These are phyloP conservation scores for Podosphaera aphanis DNA, from an alignment of 2,329 filamentous ascomycete genomes.

Conservation along the genomic window DNA sequence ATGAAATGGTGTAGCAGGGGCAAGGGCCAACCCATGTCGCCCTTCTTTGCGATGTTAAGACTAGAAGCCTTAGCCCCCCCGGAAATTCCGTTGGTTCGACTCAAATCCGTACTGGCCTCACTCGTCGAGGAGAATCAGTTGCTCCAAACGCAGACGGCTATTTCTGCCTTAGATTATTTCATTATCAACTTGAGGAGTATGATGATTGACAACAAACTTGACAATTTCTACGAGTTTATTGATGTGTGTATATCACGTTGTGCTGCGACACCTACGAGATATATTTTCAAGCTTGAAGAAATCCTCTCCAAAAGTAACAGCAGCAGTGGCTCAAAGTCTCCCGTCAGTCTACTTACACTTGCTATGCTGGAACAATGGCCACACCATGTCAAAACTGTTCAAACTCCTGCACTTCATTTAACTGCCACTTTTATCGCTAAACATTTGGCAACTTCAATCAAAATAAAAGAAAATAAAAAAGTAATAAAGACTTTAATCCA, in stretches of 20 bases:
- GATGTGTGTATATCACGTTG: slow-evolving; percentile 66
- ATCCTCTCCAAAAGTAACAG: slow-evolving; percentile 19
- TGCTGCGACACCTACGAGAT: slow-evolving; percentile 56
- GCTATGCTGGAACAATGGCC: slow-evolving; percentile 57
- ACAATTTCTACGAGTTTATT: slow-evolving; percentile 41
- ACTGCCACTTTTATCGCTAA: slow-evolving; percentile 34
- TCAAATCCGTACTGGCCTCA: slow-evolving; percentile 31
- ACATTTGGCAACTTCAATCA: slow-evolving; percentile 30
- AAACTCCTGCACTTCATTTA: slow-evolving; percentile 20
- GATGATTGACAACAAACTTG: slow-evolving; percentile 16
- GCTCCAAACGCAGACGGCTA: slow-evolving; percentile 24
- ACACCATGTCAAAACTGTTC: slow-evolving; percentile 33
- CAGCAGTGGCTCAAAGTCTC: slow-evolving; percentile 13
- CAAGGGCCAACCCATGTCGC: slow-evolving; percentile 38
- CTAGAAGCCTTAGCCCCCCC: slow-evolving; percentile 27
- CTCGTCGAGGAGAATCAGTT: slow-evolving; percentile 43
- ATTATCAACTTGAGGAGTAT: slow-evolving; percentile 17
- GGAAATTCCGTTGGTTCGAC: slow-evolving; percentile 25
- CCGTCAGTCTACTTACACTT: slow-evolving; percentile 41
- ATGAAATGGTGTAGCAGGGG: slow-evolving; percentile 80
- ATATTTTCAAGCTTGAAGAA: slow-evolving; percentile 46
- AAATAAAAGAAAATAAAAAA: slow-evolving; percentile 25
- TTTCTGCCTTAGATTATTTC: slow-evolving; percentile 24
- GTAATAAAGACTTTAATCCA: slow-evolving; percentile 23
- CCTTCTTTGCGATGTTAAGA: slow-evolving; percentile 47